Evolutionary conservation across 257 asterid species (phyloP).

Genomic region (Ilex asprella): DNA sequence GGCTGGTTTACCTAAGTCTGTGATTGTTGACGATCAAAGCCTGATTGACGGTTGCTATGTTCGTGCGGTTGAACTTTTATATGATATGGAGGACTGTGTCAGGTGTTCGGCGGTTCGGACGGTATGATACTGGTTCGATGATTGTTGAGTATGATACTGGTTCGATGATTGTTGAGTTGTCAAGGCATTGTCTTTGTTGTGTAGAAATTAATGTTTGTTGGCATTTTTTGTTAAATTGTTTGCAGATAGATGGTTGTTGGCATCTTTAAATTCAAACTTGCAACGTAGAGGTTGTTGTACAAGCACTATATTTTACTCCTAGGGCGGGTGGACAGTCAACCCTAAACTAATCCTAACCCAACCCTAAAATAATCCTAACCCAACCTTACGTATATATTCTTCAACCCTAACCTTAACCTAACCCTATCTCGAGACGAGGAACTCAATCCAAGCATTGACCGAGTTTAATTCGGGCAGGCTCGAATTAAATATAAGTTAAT

Average conservation of each 20-base stretch:
- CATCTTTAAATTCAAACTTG: no score
- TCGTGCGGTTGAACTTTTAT: slow-evolving; percentile 72
- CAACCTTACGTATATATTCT: no score
- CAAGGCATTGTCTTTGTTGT: not conserved
- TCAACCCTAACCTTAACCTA: no score
- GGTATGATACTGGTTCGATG: slow-evolving; percentile 32
- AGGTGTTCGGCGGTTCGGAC: slow-evolving; percentile 69
- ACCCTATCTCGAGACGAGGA: no score
- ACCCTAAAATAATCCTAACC: no score
- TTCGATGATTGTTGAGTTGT: not conserved
- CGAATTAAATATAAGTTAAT: no score
- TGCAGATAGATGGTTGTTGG: no score
- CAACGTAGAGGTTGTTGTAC: not conserved
- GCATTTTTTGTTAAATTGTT: not conserved
- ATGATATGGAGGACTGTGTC: slow-evolving; percentile 62
- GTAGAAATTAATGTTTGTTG: not conserved
- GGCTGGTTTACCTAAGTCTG: slow-evolving; percentile 28
- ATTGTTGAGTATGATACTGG: slow-evolving; percentile 13
- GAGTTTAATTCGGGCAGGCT: no score
- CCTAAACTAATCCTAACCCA: no score
- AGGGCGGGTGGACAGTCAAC: no score
- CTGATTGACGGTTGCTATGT: slow-evolving; percentile 58
- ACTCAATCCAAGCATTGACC: no score
- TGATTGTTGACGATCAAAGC: slow-evolving; percentile 51
- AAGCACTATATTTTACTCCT: not conserved